A percentile compares a stretch with the other conserved stretches of the same genome.
These are phyloP conservation scores for Lepiota venenata DNA, from an alignment of 768 basidiomycete species.

Conservation along the genomic window DNA sequence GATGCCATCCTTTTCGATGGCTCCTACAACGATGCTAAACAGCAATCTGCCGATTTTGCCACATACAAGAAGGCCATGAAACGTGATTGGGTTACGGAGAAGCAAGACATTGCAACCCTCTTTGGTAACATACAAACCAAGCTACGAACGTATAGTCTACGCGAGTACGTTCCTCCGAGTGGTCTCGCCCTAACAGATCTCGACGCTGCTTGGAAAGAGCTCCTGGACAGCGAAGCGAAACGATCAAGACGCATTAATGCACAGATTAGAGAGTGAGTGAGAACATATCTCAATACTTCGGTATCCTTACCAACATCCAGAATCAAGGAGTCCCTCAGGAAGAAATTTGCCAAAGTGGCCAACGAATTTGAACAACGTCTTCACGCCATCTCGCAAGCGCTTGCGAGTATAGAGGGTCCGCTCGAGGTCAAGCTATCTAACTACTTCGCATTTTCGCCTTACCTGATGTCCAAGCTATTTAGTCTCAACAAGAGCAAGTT, in stretches of 20 bases:
- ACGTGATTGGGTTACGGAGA: conserved; percentile 84
- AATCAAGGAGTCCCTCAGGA: conserved; percentile 78
- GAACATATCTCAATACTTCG: not conserved
- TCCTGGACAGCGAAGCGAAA: conserved; percentile 72
- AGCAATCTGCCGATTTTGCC: conserved; percentile 67
- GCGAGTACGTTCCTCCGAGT: conserved; percentile 75
- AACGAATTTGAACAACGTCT: conserved; percentile 73
- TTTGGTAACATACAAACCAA: conserved; percentile 95
- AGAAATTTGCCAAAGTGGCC: conserved; percentile 72
- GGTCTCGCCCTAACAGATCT: conserved; percentile 73
- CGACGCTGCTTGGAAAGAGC: conserved; percentile 69
- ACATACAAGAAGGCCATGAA: conserved; percentile 85
- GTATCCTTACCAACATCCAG: conserved; percentile 34
- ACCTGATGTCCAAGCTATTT: not conserved
- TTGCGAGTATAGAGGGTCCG: conserved; percentile 73
- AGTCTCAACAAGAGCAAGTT: conserved; percentile 76
- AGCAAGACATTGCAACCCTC: conserved; percentile 81
- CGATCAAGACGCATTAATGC: conserved; percentile 84
- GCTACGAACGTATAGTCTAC: conserved; percentile 83
- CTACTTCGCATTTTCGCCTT: not conserved
- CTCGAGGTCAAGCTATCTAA: conserved; percentile 55
- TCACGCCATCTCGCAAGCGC: conserved; percentile 61
- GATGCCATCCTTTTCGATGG: conserved; percentile 58
- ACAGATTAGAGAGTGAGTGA: conserved; percentile 76
- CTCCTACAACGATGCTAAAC: conserved; percentile 80